phyloP scores from a whole-genome alignment of 2,329 filamentous ascomycete species.

The Ceratocystiopsis minuta region DNA sequence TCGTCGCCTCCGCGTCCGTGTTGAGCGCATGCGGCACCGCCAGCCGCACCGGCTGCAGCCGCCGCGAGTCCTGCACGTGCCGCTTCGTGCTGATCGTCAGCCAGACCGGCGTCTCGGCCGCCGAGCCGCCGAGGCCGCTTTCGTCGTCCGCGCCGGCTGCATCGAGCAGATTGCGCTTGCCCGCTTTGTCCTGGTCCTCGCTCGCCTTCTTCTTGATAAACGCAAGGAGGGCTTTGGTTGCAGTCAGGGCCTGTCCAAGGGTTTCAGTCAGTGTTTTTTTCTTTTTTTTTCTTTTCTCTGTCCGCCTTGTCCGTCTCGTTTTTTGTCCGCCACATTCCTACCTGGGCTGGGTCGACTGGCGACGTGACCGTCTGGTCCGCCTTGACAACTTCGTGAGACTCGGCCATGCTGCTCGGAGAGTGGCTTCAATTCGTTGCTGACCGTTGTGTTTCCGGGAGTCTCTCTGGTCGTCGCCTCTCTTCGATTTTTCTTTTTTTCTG shows the following conservation, averaged over 20 bases:
- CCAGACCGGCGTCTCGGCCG: slow-evolving; percentile 37
- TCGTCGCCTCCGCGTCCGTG: slow-evolving; percentile 43
- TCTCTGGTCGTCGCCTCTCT: too few species aligned
- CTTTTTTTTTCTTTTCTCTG: background rate
- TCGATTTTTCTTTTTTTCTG: background rate
- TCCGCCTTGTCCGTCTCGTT: background rate
- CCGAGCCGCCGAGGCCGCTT: background rate
- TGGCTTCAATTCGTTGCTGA: background rate
- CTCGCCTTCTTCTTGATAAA: slow-evolving; percentile 41
- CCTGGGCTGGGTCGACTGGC: slow-evolving; percentile 7
- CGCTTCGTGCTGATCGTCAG: slow-evolving; percentile 46
- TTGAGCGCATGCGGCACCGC: slow-evolving; percentile 59
- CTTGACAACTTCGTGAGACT: slow-evolving; percentile 4
- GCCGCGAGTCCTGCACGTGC: slow-evolving; percentile 52
- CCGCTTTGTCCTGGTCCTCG: slow-evolving; percentile 24
- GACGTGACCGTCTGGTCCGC: slow-evolving; percentile 2
- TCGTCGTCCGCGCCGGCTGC: slow-evolving; percentile 17
- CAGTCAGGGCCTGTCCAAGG: slow-evolving; percentile 34
- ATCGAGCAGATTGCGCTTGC: slow-evolving; percentile 38
- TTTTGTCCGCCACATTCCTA: background rate
- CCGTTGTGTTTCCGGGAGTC: too few species aligned
- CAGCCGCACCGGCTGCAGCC: slow-evolving; percentile 73
- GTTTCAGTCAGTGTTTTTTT: background rate
- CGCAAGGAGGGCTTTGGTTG: slow-evolving; percentile 41
- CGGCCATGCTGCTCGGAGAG: slow-evolving; percentile 4